Conservation (phyloP, 331 rosid genomes). For the Acacia concinna region DNA sequence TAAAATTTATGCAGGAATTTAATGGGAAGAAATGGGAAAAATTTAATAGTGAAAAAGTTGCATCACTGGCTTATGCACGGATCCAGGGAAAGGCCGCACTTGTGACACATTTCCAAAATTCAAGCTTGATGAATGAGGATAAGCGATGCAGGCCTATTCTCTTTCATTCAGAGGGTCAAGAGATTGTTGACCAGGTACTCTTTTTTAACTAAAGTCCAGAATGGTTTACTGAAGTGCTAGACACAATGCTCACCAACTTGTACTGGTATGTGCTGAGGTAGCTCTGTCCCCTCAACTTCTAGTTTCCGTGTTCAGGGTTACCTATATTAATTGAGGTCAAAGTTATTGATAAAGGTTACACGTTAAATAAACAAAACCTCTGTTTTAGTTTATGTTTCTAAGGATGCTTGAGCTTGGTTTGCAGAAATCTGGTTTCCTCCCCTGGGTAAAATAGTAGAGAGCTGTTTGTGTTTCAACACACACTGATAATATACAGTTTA, state of each 20-base stretch:
- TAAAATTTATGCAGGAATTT: constrained; percentile 54
- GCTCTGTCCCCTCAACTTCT: background rate
- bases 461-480: background rate
- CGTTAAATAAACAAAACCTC: background rate
- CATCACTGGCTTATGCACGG: constrained; percentile 74
- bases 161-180: constrained; percentile 72
- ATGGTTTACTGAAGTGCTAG: background rate
- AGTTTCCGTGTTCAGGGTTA: background rate
- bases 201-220: background rate
- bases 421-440: background rate
- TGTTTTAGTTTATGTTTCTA: background rate
- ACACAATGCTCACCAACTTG: background rate
- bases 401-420: background rate
- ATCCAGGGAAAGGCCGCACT: constrained; percentile 78
- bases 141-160: constrained; percentile 76
- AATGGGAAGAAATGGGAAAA: constrained; percentile 82
- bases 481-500: background rate
- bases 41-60: constrained; percentile 80
- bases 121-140: constrained; percentile 81
- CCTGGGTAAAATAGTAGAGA: background rate
- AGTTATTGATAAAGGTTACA: background rate
- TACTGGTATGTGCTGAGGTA: background rate
- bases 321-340: background rate
- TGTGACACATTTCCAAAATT: constrained; percentile 74
- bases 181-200: constrained; percentile 55